These are phyloP conservation scores for Corymbia maculata DNA, from an alignment of 345 rosid species.

Conservation along the genomic window DNA sequence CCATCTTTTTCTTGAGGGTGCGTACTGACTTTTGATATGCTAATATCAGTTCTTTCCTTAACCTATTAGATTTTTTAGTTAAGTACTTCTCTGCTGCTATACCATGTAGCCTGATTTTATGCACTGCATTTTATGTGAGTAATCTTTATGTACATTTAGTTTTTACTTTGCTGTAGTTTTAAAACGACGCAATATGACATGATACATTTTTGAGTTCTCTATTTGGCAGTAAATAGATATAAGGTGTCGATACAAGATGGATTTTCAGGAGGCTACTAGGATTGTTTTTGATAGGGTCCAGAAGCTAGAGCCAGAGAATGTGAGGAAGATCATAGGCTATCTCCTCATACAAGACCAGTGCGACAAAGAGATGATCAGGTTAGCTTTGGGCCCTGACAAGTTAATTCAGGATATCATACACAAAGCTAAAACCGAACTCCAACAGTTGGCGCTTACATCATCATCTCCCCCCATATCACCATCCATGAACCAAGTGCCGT, in stretches of 20 bases:
- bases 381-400: slow-evolving; percentile 35
- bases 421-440: slow-evolving; percentile 33
- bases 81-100: background rate
- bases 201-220: background rate
- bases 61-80: background rate
- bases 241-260: slow-evolving; percentile 19
- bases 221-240: slow-evolving; percentile 6
- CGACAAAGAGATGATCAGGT: slow-evolving; percentile 31
- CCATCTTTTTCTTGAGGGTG: background rate
- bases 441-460: slow-evolving; percentile 16
- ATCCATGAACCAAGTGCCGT: slow-evolving; percentile 12
- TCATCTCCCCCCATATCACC: slow-evolving; percentile 18
- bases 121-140: background rate
- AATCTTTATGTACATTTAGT: background rate
- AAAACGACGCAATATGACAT: background rate
- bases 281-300: slow-evolving; percentile 33
- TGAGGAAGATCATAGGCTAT: slow-evolving; percentile 40
- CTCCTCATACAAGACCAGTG: slow-evolving; percentile 29
- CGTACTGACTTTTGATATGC: background rate
- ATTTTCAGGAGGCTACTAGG: slow-evolving; percentile 29
- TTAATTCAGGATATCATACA: slow-evolving; percentile 29
- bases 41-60: background rate
- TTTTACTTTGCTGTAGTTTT: background rate
- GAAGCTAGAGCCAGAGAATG: slow-evolving; percentile 44
- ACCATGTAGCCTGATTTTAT: background rate